These are phyloP conservation scores for Linaria vulgaris DNA, from an alignment of 257 asterid genomes.

Conservation along the genomic window DNA sequence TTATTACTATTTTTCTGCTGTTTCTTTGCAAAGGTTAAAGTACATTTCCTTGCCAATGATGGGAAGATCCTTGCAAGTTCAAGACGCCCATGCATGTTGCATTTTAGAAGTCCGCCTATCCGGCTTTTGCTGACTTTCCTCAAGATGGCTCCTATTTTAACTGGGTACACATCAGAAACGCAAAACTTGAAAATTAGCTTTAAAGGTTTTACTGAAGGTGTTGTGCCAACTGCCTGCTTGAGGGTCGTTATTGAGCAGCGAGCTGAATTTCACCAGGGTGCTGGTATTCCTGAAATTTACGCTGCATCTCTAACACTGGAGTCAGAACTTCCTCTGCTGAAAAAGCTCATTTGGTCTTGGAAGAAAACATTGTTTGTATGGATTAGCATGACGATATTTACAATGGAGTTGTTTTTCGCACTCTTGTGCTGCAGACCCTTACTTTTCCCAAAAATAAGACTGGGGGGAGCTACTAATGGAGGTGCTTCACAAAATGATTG, in stretches of 20 bases:
- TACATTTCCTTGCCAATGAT: slow-evolving; percentile 63
- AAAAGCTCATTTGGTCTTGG: slow-evolving; percentile 72
- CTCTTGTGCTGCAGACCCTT: slow-evolving; percentile 76
- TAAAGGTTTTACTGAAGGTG: slow-evolving; percentile 57
- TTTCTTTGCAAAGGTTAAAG: slow-evolving; percentile 56
- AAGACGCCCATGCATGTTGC: slow-evolving; percentile 73
- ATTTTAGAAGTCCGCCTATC: slow-evolving; percentile 64
- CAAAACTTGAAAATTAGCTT: slow-evolving; percentile 57
- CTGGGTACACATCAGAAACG: slow-evolving; percentile 75
- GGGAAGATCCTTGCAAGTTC: slow-evolving; percentile 56
- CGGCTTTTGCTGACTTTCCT: slow-evolving; percentile 64
- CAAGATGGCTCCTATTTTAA: slow-evolving; percentile 63
- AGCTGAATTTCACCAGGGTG: slow-evolving; percentile 67
- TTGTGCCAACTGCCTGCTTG: slow-evolving; percentile 63
- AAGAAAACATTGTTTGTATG: slow-evolving; percentile 72
- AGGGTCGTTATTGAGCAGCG: slow-evolving; percentile 72
- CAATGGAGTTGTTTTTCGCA: slow-evolving; percentile 52
- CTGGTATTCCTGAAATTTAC: slow-evolving; percentile 84
- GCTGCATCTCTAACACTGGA: slow-evolving; percentile 55
- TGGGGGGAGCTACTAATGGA: slow-evolving; percentile 35
- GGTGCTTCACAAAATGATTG: slow-evolving; percentile 29
- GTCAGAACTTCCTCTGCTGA: slow-evolving; percentile 70
- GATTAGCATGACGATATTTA: slow-evolving; percentile 71
- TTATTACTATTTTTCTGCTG: slow-evolving; percentile 4
- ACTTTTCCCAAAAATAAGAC: slow-evolving; percentile 56